Base-by-base conservation (phyloP, 2,329 filamentous ascomycete genomes). In the Penicillium hordei region DNA sequence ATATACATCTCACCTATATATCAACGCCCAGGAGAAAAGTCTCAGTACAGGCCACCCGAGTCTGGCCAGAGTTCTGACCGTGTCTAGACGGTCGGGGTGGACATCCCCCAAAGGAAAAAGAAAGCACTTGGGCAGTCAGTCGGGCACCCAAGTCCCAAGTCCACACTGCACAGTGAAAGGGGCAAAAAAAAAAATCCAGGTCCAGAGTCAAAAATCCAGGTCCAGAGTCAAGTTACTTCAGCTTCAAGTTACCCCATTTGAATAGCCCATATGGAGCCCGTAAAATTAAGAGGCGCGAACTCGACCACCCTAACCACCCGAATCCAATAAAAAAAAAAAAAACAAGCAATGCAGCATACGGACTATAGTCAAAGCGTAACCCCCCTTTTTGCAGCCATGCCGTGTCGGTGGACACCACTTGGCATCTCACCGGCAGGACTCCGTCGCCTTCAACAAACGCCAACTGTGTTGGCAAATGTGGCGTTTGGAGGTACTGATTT, bases 331-430 rank as follows among this genome's bases (percentile, higher is more conserved):
- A 42, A 38, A 6, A 23, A 6, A 23, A 7, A 43, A 44, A 56
- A 45, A 52, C 38, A 62, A 61, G 59, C 55, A 62, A 55, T 48
- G 46, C 48, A 52, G 33, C 17, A 27, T 4, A 55, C 43, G n/a
- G 56, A 49, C 34, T 63, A 46, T 48, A 57, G 48, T 52, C 51
- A 52, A 46, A 60, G 52, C 45, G 54, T 19, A 19, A 55, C 43
- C 48, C 40, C 46, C 55, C 43, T 34, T 29, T 55, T 48, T 48
- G 53, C 23, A 51, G 29, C 55, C 54, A 63, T 59, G 60, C 63
- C 63, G 60, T 64, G 64, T 65, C 49, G 46, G 27, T 62, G 60
- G 60, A 54, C 64, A 54, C 64, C 64, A 61, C 63, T 62, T 53
- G 44, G 53, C 52, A 36, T 52, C 46, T 63, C 54, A 58, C 52